Conservation (phyloP, 192 early-diverging fungal genomes). For the Dimargaris xerosporica region DNA sequence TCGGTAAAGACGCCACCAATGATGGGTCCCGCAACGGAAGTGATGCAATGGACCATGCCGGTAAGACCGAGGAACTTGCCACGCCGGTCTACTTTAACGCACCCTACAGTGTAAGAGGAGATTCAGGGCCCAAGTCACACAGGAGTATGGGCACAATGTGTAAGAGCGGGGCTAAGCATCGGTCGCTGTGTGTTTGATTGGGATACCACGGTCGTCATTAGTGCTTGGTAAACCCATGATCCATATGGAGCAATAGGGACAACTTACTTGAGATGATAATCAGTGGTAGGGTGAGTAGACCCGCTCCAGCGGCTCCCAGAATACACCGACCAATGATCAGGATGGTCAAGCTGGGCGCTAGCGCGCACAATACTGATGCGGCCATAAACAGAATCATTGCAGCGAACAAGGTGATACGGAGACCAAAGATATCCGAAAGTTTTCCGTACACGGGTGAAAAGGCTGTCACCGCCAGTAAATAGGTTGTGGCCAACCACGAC, state of each 20-base stretch:
- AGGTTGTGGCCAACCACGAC: constrained; percentile 69
- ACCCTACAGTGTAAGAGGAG: background rate
- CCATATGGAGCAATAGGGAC: background rate
- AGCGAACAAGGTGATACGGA: constrained; percentile 18
- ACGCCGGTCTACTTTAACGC: constrained; percentile 33
- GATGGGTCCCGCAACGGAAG: constrained; percentile 50
- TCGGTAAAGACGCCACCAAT: constrained; percentile 57
- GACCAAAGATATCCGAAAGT: constrained; percentile 54
- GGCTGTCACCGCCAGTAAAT: constrained; percentile 50
- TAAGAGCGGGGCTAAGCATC: background rate
- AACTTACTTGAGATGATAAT: constrained; percentile 39
- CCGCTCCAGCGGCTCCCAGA: constrained; percentile 56
- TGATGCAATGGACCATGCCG: constrained; percentile 34
- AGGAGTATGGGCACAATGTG: background rate
- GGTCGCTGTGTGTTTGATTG: background rate
- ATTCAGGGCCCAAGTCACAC: background rate
- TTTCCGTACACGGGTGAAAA: constrained; percentile 67
- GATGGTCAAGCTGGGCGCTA: constrained; percentile 23
- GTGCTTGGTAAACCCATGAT: background rate
- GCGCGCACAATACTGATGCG: constrained; percentile 25
- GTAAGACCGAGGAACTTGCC: constrained; percentile 53
- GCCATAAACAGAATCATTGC: constrained; percentile 24
- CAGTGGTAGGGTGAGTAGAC: constrained; percentile 40
- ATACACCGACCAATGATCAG: constrained; percentile 54
- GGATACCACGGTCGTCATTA: background rate